Evolutionary conservation across 2,329 filamentous ascomycete genomes (phyloP), one percentile per base, ranked within the genome.

Genomic region (Fusarium sororula): DNA sequence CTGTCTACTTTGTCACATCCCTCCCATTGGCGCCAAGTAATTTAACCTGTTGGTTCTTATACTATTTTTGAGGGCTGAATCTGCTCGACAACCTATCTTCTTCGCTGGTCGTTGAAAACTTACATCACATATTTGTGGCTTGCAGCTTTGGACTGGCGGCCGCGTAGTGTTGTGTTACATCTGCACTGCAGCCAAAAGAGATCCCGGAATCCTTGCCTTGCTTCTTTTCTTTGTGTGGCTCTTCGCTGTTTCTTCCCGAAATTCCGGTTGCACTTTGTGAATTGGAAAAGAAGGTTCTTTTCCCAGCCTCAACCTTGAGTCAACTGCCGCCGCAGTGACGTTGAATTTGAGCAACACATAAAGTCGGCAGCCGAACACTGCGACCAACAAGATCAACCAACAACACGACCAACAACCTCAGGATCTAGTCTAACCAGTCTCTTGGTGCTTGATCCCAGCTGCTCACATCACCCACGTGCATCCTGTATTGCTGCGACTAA

Each of bases 391-490:
- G 39, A 42, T 44, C 44, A 51, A 66, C 48, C 41, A 51, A 61
- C n/a, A 51, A 24, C 42, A 37, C 26, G 20, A 30, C 42, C 47
- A 47, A 51, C 63, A 55, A 24, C 28, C 30, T 61, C 50, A 62
- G 38, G 35, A 30, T 39, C 30, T 61, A 44, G 48, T 53, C 48
- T 51, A 58, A 65, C 64, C 68, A 42, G 58, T 41, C 30, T 69
- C 67, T 65, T 55, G 58, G 70, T 68, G 48, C 66, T 70, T 32
- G 47, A 51, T 64, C 35, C 51, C 50, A 44, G 56, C 51, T 58
- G 45, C 51, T 68, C 63, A 62, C 57, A 51, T 74, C 71, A 62
- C 65, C 65, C 77, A 77, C 77, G 77, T 78, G 77, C 67, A 61
- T 59, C n/a, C 59, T 66, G 63, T 68, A 59, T 59, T 73, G 60